Percentiles rank a stretch among this genome's conserved stretches.
phyloP scores from a whole-genome alignment of 2,329 filamentous ascomycete species.

The Neonectria punicea region DNA sequence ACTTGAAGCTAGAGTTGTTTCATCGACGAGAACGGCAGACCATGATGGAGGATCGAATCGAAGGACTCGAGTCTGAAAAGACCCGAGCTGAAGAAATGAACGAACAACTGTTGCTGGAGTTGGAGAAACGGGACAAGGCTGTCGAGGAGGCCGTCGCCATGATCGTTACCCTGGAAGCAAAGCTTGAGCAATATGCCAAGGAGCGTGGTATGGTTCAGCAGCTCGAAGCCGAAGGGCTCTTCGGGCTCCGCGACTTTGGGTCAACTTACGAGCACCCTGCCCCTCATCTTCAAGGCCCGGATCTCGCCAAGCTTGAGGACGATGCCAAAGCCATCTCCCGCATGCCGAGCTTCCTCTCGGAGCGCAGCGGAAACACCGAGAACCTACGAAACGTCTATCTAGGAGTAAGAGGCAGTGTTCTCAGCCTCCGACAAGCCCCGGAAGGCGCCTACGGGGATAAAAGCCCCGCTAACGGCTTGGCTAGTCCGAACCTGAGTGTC shows the following conservation, averaged over 20 bases:
- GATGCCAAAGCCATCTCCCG: constrained; percentile 57
- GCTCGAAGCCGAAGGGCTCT: constrained; percentile 56
- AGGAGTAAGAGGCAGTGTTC: constrained; percentile 58
- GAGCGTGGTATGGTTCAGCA: constrained; percentile 65
- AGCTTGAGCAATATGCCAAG: constrained; percentile 62
- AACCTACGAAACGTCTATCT: constrained; percentile 70
- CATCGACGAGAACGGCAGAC: constrained; percentile 74
- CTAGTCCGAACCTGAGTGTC: constrained; percentile 71
- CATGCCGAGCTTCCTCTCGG: constrained; percentile 74
- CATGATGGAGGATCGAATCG: constrained; percentile 67
- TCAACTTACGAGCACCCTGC: constrained; percentile 38
- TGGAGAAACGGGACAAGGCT: constrained; percentile 76
- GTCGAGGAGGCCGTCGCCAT: constrained; percentile 76
- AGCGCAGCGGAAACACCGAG: constrained; percentile 67
- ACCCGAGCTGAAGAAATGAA: constrained; percentile 67
- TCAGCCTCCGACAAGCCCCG: constrained; percentile 60
- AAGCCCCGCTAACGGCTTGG: constrained; percentile 50
- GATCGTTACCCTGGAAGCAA: constrained; percentile 73
- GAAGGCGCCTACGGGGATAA: constrained; percentile 49
- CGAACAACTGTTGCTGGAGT: constrained; percentile 65
- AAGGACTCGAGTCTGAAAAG: constrained; percentile 64
- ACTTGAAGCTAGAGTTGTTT: constrained; percentile 78
- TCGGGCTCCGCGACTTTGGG: constrained; percentile 47
- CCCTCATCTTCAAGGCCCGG: constrained; percentile 28
- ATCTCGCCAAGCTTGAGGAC: constrained; percentile 39